Evolutionary conservation across 2,329 filamentous ascomycete species (phyloP).

Genomic region (Phaeosphaeriaceae sp.): DNA sequence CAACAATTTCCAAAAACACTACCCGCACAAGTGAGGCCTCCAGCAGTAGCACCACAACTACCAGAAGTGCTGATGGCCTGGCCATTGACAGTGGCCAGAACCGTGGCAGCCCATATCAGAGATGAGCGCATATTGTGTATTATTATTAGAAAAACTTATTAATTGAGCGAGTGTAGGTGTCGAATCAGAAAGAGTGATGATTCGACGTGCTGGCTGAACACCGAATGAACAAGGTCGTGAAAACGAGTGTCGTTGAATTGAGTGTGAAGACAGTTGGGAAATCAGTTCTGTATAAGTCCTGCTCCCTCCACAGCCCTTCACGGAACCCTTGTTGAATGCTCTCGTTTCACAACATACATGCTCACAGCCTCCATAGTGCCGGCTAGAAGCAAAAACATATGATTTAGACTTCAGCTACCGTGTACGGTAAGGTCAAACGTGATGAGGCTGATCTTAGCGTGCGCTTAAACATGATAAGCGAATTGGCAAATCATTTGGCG

Average conservation of each 20-base stretch:
- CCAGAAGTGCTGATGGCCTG: not conserved
- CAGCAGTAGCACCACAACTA: not conserved
- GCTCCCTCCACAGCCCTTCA: not conserved
- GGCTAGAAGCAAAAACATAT: too few relatives aligned
- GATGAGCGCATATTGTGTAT: not conserved
- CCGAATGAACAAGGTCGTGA: not conserved
- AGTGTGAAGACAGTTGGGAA: not conserved
- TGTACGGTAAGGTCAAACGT: not conserved
- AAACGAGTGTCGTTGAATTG: not conserved
- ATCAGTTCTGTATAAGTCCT: not conserved
- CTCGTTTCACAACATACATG: too few relatives aligned
- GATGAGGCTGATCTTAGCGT: not conserved
- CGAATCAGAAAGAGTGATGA: conserved; percentile 1
- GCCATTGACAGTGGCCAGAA: not conserved
- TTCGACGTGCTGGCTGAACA: not conserved
- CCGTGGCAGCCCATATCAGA: not conserved
- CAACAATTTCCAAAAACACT: not conserved
- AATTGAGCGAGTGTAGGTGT: not conserved
- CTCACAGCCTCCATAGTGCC: not conserved
- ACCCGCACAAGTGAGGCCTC: not conserved
- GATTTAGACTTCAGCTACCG: not conserved
- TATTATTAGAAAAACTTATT: not conserved
- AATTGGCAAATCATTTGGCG: not conserved
- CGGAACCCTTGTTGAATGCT: too few relatives aligned
- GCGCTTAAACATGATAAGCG: not conserved